Percentiles rank a stretch among this genome's conserved stretches.
These are phyloP conservation scores for Tubosaeta brunneosetosa DNA, from an alignment of 768 basidiomycete species.

Conservation along the genomic window DNA sequence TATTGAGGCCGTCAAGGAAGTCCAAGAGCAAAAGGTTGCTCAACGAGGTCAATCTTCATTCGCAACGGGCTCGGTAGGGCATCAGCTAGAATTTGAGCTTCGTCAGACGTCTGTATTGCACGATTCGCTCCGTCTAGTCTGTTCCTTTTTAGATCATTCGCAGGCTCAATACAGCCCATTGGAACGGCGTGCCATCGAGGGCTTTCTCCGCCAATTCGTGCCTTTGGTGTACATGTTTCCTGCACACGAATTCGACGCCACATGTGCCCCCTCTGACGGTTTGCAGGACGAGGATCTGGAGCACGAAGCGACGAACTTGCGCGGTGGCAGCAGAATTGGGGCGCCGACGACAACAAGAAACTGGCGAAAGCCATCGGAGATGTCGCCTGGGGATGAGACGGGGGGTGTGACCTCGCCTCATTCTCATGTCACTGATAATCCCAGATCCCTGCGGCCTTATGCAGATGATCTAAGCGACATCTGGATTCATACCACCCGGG, in stretches of 20 bases:
- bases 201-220: conserved; percentile 79
- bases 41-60: conserved; percentile 34
- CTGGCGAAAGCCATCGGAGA: conserved; percentile 72
- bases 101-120: conserved; percentile 75
- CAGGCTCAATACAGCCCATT: conserved; percentile 65
- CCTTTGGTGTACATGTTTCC: conserved; percentile 74
- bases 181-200: conserved; percentile 81
- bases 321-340: conserved; percentile 43
- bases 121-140: conserved; percentile 86
- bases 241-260: conserved; percentile 60
- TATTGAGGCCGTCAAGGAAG: conserved; percentile 63
- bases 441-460: neutral
- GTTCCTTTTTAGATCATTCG: conserved; percentile 87
- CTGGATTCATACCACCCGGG: conserved; percentile 49
- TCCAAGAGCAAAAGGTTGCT: conserved; percentile 43
- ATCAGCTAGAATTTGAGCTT: conserved; percentile 78
- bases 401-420: conserved; percentile 22
- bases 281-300: conserved; percentile 35
- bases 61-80: conserved; percentile 45
- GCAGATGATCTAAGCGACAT: conserved; percentile 37
- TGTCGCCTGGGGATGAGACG: conserved; percentile 32
- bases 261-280: conserved; percentile 53
- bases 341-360: conserved; percentile 58
- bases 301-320: conserved; percentile 19
- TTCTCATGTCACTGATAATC: conserved; percentile 2